Base-by-base conservation (phyloP, 2,329 filamentous ascomycete species). In the Talaromyces sp. region DNA sequence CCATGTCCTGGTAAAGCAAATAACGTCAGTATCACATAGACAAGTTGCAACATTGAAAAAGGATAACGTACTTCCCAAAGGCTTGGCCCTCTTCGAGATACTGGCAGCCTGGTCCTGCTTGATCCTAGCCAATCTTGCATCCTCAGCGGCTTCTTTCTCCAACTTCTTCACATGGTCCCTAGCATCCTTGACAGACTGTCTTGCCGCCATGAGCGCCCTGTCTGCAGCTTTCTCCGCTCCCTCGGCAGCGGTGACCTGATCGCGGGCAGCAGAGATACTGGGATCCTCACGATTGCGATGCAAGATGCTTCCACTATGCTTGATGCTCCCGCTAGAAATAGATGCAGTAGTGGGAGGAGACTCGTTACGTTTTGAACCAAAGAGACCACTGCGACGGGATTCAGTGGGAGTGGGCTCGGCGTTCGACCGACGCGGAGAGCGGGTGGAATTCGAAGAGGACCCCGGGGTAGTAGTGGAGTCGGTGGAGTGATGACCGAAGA, bases 21-120 rank as follows among this genome's bases (percentile, higher is more conserved):
- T 16, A 12, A 5, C 5, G 10, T 52, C 23, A 52, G 50, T 5
- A 52, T n/a, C 50, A 31, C 27, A 31, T 30, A 28, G 23, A 16
- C 14, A 52, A 16, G 10, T 10, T 5, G 8, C 14, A 14, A n/a
- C 14, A 52, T 3, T 6, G 14, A 30, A 18, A 5, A 16, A 30
- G 3, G 8, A 9, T 31, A 30, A 58, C 60, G 8, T 80, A 89
- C 87, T 84, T 61, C 88, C 87, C 62, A 90, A 82, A n/a, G 83
- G 82, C 74, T 87, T 86, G n/a, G 85, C 87, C 58, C 87, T 80
- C 84, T 88, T 89, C 5, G 84, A 86, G 33, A 90, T 82, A 68
- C 85, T 83, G 67, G 79, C 82, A 1, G 87, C 88, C 69, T 89
- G 85, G 58, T 81, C 79, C 74, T 88, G 82, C 82, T 90, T 90